A percentile compares a stretch with the other conserved stretches of the same genome.
These are phyloP conservation scores for Dimargaris verticillata DNA, from an alignment of 192 early-diverging fungal genomes.

Conservation along the genomic window DNA sequence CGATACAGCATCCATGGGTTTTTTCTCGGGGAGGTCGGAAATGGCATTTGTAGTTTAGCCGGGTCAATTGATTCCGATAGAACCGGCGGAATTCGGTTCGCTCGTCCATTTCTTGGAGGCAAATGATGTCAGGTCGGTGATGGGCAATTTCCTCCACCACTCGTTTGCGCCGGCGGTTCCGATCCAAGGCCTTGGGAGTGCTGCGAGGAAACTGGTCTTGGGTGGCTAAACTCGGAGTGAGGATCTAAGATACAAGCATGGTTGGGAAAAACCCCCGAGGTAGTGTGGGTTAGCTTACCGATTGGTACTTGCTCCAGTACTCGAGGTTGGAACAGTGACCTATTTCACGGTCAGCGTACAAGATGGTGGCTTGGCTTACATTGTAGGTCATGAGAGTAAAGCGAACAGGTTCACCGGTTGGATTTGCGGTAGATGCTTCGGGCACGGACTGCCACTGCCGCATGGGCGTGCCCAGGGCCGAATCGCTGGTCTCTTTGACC, in stretches of 20 bases:
- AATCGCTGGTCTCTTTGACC: background rate
- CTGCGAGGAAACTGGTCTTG: slow-evolving; percentile 37
- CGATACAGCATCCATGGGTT: background rate
- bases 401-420: background rate
- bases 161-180: slow-evolving; percentile 29
- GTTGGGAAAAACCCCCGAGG: background rate
- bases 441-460: background rate
- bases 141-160: slow-evolving; percentile 27
- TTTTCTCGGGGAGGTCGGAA: background rate
- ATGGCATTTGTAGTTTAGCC: background rate
- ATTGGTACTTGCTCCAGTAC: slow-evolving; percentile 5
- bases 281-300: background rate
- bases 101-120: slow-evolving; percentile 36
- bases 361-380: background rate
- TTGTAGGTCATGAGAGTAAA: slow-evolving; percentile 43
- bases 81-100: background rate
- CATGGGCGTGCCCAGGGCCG: background rate
- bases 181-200: slow-evolving; percentile 28
- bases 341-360: too few species aligned
- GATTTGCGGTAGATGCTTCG: background rate
- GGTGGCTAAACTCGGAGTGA: slow-evolving; percentile 33
- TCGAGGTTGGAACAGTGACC: background rate
- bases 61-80: background rate
- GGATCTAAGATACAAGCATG: slow-evolving; percentile 13
- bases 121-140: slow-evolving; percentile 32